A percentile compares a stretch with the other conserved stretches of the same genome.
Conservation (phyloP, 1,139 yeast genomes). For the Pichia norvegensis region DNA sequence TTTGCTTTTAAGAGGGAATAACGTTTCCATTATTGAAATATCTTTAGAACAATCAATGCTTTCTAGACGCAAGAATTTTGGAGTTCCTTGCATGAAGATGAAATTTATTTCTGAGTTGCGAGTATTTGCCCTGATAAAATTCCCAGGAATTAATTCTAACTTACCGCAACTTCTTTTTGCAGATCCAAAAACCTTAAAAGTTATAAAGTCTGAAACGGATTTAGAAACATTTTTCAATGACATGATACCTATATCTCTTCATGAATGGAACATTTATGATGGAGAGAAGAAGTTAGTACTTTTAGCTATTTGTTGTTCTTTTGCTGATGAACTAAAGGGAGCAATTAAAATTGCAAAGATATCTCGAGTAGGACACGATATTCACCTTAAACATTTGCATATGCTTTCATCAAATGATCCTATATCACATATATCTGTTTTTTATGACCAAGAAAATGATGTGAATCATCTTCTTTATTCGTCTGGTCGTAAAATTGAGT, state of each 20-base stretch:
- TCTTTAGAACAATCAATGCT: neutral
- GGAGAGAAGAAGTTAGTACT: slow-evolving; percentile 21
- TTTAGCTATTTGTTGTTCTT: slow-evolving; percentile 36
- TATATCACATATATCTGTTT: neutral
- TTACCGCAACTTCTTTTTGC: slow-evolving; percentile 16
- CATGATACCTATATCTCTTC: slow-evolving; percentile 32
- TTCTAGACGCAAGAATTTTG: slow-evolving; percentile 2
- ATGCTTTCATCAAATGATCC: neutral
- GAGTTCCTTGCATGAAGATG: slow-evolving; percentile 6
- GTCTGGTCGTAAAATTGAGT: neutral
- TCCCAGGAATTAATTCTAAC: neutral
- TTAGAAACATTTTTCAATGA: slow-evolving; percentile 26
- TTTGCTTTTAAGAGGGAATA: neutral
- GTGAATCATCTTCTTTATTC: neutral
- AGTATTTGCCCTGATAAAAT: slow-evolving; percentile 1
- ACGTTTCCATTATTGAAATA: neutral
- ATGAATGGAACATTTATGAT: slow-evolving; percentile 31
- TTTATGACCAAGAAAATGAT: neutral
- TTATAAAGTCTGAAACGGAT: slow-evolving; percentile 12
- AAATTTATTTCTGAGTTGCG: neutral
- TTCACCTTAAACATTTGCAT: neutral
- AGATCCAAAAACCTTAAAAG: slow-evolving; percentile 21
- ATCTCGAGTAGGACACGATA: slow-evolving; percentile 12
- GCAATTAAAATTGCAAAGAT: slow-evolving; percentile 39
- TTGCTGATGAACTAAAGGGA: slow-evolving; percentile 25